Evolutionary conservation across 169 alveolate genomes (phyloP).

Genomic region (Fabrea salina): DNA sequence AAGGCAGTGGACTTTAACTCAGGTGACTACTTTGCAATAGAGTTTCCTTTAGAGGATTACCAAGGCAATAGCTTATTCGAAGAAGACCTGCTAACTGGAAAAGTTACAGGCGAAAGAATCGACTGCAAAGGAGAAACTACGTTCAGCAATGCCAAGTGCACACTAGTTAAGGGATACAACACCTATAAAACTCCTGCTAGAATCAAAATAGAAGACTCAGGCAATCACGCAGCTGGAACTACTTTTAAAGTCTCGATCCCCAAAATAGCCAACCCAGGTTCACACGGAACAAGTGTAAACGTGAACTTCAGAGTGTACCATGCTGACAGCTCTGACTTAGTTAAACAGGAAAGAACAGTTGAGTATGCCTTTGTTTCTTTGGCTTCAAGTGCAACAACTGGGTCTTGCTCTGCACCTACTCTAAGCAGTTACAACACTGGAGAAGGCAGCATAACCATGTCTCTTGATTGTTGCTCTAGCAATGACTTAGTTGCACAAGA

Average conservation of each 20-base stretch:
- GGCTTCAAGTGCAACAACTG: neutral
- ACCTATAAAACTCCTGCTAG: neutral
- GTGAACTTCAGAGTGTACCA: neutral
- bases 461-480: neutral
- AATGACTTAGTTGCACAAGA: neutral
- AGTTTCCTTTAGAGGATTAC: constrained; percentile 30
- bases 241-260: neutral
- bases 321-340: neutral
- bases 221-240: neutral
- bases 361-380: neutral
- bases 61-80: neutral
- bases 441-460: neutral
- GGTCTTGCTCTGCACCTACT: neutral
- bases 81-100: constrained; percentile 20
- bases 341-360: constrained; percentile 28
- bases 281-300: neutral
- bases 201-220: neutral
- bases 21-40: neutral
- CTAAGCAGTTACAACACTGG: neutral
- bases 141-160: neutral
- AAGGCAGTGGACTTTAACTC: neutral
- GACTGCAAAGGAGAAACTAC: neutral
- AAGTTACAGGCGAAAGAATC: neutral
- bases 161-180: neutral
- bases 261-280: neutral